Base-by-base conservation (phyloP, 2,329 filamentous ascomycete species). In the Aspergillus caelatus region DNA sequence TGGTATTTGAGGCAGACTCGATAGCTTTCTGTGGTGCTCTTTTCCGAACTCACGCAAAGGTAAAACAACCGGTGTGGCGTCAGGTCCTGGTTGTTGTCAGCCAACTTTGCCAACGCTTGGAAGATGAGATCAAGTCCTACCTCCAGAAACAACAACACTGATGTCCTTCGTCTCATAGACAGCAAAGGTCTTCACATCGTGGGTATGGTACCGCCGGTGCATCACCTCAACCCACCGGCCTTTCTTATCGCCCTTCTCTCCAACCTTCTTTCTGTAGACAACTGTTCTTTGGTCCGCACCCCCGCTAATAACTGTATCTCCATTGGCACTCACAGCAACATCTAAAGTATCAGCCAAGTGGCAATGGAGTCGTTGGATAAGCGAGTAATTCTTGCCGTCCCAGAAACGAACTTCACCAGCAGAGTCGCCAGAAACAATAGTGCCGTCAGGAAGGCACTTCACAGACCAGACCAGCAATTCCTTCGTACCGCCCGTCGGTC, bases 131-230 rank as follows among this genome's bases (percentile, higher is more conserved):
- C n/a, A 55, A 41, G 63, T 75, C 84, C 78, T 82, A 92, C 93
- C 95, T 86, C 95, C 95, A 67, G 94, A 96, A 19, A 96, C 91
- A 12, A 97, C 84, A 61, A 98, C 88, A 72, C 93, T 98, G 73
- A 97, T 87, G 57, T 88, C 88, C 57, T 86, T 89, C 58, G 90
- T 90, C 77, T 99, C 95, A 68, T 94, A 98, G 0, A 92, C 89
- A 39, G 93, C 91, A 88, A 98, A 92, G 1, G 93, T 88, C 81
- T 98, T 98, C 72, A 98, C 93, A 80, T 99, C 95, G 77, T 98
- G 94, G 53, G 90, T 88, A 75, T 99, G 95, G 74, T 94, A 94
- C 73, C 93, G 86, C 68, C 92, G 86, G 74, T 96, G 93, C 78
- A 88, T 91, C n/a, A 92, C 85, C 77, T 95, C 94, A 63, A 87